A percentile compares a stretch with the other conserved stretches of the same genome.
phyloP scores from a whole-genome alignment of 2,329 filamentous ascomycete genomes.

The Cladophialophora bantiana region DNA sequence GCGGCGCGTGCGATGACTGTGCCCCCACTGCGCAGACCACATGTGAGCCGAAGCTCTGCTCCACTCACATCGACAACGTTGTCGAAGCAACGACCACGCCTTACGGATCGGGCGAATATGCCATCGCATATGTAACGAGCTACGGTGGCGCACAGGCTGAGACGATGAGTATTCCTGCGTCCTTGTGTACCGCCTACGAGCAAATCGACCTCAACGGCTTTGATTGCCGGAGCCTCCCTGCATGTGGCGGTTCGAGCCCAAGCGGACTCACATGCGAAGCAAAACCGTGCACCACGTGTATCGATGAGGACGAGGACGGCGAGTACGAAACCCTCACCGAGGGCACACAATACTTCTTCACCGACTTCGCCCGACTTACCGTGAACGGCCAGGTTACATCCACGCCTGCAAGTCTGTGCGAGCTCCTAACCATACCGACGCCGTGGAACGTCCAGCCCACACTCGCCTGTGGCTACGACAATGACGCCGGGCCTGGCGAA shows the following conservation, averaged over 20 bases:
- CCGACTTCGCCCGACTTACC: slow-evolving; percentile 11
- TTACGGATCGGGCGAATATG: slow-evolving; percentile 8
- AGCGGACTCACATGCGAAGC: slow-evolving; percentile 1
- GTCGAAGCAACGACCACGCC: slow-evolving; percentile 14
- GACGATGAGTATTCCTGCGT: slow-evolving; percentile 12
- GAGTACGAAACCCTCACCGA: slow-evolving; percentile 16
- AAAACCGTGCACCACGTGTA: slow-evolving; percentile 13
- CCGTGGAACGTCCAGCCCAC: slow-evolving; percentile 10
- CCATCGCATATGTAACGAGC: slow-evolving; percentile 16
- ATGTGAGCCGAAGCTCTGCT: slow-evolving; percentile 15
- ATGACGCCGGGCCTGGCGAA: neutral
- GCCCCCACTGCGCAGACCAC: slow-evolving; percentile 2
- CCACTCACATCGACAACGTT: slow-evolving; percentile 5
- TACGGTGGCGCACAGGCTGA: slow-evolving; percentile 1
- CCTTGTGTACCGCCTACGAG: slow-evolving; percentile 5
- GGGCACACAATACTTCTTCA: slow-evolving; percentile 12
- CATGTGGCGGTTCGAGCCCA: neutral
- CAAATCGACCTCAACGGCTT: neutral
- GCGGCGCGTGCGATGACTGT: neutral
- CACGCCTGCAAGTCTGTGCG: slow-evolving; percentile 16
- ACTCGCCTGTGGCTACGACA: slow-evolving; percentile 1
- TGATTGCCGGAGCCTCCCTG: slow-evolving; percentile 9
- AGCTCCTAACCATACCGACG: slow-evolving; percentile 1
- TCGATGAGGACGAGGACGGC: neutral
- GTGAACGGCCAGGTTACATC: slow-evolving; percentile 13